These are phyloP conservation scores for Thraustochytrium sp. DNA, from an alignment of 352 stramenopile species.

Conservation along the genomic window DNA sequence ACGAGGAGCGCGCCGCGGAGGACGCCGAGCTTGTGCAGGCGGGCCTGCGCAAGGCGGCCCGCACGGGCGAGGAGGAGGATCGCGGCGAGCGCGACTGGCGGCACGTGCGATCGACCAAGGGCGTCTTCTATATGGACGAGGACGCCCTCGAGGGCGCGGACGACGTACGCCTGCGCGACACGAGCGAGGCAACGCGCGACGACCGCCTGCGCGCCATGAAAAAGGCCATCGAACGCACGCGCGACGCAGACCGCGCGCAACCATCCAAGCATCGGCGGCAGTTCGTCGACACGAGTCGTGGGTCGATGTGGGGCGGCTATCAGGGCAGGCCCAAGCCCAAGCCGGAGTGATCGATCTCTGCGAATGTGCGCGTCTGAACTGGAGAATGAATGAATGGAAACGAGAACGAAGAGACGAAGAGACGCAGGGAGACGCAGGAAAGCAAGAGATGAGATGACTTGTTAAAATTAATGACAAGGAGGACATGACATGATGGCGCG, in stretches of 20 bases:
- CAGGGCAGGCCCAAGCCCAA: not conserved
- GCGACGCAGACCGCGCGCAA: not conserved
- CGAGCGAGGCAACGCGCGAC: slow-evolving; percentile 53
- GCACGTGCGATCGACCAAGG: too few species aligned
- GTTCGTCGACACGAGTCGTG: not conserved
- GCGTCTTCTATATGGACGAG: slow-evolving; percentile 88
- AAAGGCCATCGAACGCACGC: not conserved
- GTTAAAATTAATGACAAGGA: too few species aligned
- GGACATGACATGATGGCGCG: too few species aligned
- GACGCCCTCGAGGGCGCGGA: slow-evolving; percentile 51
- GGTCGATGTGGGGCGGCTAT: not conserved
- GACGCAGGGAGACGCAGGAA: too few species aligned
- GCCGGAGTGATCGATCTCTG: too few species aligned
- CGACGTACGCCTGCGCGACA: slow-evolving; percentile 55
- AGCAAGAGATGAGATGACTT: too few species aligned
- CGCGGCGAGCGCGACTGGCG: too few species aligned
- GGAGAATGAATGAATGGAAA: too few species aligned
- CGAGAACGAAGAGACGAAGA: too few species aligned
- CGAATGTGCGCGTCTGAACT: too few species aligned
- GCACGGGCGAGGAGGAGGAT: too few species aligned
- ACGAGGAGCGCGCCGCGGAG: slow-evolving; percentile 85
- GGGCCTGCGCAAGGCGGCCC: not conserved
- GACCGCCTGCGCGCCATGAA: slow-evolving; percentile 44
- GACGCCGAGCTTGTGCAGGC: slow-evolving; percentile 57
- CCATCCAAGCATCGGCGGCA: not conserved